These are phyloP conservation scores for Candida oleophila DNA, from an alignment of 805 yeast genomes.

Conservation along the genomic window DNA sequence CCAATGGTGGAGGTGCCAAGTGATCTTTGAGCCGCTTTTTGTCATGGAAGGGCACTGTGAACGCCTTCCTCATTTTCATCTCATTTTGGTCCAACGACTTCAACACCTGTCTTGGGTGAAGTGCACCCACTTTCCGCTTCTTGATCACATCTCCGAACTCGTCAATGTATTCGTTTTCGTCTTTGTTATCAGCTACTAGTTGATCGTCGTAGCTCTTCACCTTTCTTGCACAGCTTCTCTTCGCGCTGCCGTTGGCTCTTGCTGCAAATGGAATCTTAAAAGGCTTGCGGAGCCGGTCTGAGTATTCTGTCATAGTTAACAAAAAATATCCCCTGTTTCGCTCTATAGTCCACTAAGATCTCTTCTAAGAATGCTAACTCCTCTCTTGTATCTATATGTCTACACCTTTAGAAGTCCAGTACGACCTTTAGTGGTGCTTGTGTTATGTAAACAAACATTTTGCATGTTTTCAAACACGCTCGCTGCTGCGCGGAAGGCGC, in stretches of 20 bases:
- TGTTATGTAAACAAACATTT: background rate
- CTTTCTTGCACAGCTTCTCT: slow-evolving; percentile 4
- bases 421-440: no score
- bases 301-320: slow-evolving; percentile 40
- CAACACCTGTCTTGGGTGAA: slow-evolving; percentile 53
- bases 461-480: no score
- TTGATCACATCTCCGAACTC: slow-evolving; percentile 28
- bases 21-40: background rate
- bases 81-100: slow-evolving; percentile 39
- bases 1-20: slow-evolving; percentile 78
- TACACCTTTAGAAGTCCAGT: no score
- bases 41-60: slow-evolving; percentile 57
- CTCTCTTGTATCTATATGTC: background rate
- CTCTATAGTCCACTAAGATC: no score
- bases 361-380: no score
- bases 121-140: slow-evolving; percentile 51
- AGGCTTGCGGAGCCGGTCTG: slow-evolving; percentile 57
- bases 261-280: slow-evolving; percentile 62
- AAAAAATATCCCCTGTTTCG: no score
- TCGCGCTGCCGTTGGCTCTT: slow-evolving; percentile 7
- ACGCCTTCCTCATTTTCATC: slow-evolving; percentile 37
- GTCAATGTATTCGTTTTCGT: slow-evolving; percentile 25
- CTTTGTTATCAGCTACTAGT: slow-evolving; percentile 15
- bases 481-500: no score
- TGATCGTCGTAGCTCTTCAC: slow-evolving; percentile 29